phyloP scores from a whole-genome alignment of 169 alveolate genomes.

The Toxoplasma gondii region DNA sequence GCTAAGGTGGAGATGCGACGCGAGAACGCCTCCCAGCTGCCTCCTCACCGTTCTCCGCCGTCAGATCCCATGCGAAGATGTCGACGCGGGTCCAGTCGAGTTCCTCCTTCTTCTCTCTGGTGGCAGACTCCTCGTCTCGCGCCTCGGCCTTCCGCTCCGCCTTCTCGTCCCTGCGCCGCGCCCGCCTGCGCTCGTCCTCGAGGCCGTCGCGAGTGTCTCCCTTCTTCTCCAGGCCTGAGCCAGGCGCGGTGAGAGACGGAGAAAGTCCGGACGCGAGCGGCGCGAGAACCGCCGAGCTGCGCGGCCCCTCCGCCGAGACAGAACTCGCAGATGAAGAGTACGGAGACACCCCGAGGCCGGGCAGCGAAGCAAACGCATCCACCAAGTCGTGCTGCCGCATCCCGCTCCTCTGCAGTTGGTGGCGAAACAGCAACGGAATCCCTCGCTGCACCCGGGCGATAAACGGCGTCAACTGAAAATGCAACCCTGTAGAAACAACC shows the following conservation, averaged over 20 bases:
- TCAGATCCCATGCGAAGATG: conserved; percentile 55
- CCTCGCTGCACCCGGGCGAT: conserved; percentile 48
- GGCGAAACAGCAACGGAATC: conserved; percentile 42
- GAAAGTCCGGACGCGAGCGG: neutral
- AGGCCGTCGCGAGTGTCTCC: neutral
- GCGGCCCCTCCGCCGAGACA: neutral
- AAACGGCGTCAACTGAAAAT: conserved; percentile 44
- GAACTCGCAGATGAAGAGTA: neutral
- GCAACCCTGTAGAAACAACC: neutral
- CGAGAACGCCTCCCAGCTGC: neutral
- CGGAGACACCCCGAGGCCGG: neutral
- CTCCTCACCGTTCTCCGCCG: conserved; percentile 47
- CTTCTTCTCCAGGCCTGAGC: neutral
- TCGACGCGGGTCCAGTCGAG: conserved; percentile 51
- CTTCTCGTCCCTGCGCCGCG: neutral
- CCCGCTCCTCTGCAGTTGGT: conserved; percentile 54
- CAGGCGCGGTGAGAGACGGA: neutral
- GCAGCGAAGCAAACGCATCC: neutral
- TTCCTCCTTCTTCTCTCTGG: neutral
- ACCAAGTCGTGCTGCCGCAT: conserved; percentile 20
- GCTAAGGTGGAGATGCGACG: neutral
- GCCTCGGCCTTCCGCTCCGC: neutral
- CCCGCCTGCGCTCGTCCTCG: neutral
- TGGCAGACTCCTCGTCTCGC: neutral
- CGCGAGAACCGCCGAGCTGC: neutral